Conservation (phyloP, 257 asterid species). For the Jacaranda mimosifolia region DNA sequence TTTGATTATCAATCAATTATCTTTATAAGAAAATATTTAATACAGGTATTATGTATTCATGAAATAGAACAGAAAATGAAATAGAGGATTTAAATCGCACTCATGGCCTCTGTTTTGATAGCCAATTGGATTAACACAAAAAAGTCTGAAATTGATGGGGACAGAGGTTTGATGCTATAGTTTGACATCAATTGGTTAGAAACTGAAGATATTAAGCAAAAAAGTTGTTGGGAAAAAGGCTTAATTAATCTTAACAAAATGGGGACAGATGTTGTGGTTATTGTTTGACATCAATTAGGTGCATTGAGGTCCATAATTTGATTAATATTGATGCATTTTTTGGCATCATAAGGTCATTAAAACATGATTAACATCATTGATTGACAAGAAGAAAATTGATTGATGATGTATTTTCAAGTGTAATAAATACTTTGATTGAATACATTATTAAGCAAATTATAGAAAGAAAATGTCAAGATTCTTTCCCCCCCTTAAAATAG, state of each 20-base stretch:
- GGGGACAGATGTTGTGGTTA: conserved; percentile 27
- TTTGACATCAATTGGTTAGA: neutral
- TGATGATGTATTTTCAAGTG: conserved; percentile 1
- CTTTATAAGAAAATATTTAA: too few species aligned
- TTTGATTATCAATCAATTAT: too few species aligned
- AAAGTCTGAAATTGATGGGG: conserved; percentile 1
- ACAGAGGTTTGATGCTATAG: neutral
- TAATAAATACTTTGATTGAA: neutral
- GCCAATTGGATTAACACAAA: neutral
- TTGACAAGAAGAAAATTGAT: conserved; percentile 22
- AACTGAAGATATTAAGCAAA: neutral
- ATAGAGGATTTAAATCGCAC: too few species aligned
- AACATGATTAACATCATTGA: conserved; percentile 9
- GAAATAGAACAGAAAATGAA: too few species aligned
- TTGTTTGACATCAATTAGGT: conserved; percentile 33
- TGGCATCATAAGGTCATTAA: conserved; percentile 23
- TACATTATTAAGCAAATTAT: neutral
- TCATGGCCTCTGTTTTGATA: neutral
- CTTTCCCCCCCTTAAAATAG: too few species aligned
- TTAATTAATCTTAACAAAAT: neutral
- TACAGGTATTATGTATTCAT: too few species aligned
- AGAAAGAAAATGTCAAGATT: neutral
- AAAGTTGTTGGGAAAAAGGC: neutral
- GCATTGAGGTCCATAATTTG: conserved; percentile 16
- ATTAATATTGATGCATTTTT: conserved; percentile 9